Conservation (phyloP, 192 early-diverging fungal species). For the Phycomyces nitens region DNA sequence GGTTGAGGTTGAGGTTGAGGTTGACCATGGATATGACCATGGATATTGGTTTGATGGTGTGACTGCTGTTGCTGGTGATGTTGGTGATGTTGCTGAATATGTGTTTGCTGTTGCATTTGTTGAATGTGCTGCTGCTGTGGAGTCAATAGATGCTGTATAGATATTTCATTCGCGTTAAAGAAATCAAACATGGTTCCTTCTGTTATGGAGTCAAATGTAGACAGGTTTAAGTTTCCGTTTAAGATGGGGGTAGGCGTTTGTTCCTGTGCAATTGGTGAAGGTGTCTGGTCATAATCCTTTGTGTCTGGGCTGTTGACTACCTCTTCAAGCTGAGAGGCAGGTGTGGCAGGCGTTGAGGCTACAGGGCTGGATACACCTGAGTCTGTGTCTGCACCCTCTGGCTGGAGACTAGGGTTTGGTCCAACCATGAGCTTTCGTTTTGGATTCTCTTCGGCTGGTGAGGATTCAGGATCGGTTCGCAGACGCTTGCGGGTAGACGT, state of each 20-base stretch:
- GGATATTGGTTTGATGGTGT: too few relatives aligned
- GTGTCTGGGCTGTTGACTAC: slow-evolving; percentile 4
- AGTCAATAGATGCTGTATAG: too few relatives aligned
- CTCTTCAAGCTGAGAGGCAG: slow-evolving; percentile 22
- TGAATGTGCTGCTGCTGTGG: too few relatives aligned
- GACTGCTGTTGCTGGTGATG: too few relatives aligned
- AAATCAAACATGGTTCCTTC: not conserved
- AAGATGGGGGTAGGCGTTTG: not conserved
- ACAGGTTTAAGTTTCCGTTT: too few relatives aligned
- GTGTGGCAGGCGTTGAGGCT: slow-evolving; percentile 34
- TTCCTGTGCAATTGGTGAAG: not conserved
- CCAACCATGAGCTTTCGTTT: slow-evolving; percentile 1
- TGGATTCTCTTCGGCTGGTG: slow-evolving; percentile 1
- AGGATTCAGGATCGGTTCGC: slow-evolving; percentile 46
- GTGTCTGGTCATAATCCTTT: not conserved
- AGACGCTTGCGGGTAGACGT: slow-evolving; percentile 29
- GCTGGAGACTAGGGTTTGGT: not conserved
- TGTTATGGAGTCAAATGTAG: not conserved
- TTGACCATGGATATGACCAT: too few relatives aligned
- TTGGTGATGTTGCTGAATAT: too few relatives aligned
- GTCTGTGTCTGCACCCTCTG: slow-evolving; percentile 26
- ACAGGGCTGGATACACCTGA: slow-evolving; percentile 38
- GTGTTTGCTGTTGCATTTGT: too few relatives aligned
- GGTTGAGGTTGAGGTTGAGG: too few relatives aligned
- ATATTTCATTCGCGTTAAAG: too few relatives aligned